A percentile compares a stretch with the other conserved stretches of the same genome.
phyloP scores from a whole-genome alignment of 345 rosid species.

The Camelina sativa region DNA sequence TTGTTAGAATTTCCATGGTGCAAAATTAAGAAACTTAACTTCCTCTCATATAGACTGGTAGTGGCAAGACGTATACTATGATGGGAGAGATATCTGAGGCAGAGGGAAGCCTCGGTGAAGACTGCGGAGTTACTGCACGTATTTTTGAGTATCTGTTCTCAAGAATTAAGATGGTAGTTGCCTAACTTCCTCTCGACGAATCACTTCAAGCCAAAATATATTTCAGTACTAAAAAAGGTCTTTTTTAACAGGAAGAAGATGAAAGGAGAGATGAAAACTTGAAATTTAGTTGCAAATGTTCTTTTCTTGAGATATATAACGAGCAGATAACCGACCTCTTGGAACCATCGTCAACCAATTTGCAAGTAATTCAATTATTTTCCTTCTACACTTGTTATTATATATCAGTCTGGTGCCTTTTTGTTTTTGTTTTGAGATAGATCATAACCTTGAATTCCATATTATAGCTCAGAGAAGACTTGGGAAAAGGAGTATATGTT shows the following conservation, averaged over 20 bases:
- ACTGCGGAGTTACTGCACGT: slow-evolving; percentile 90
- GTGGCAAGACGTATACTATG: slow-evolving; percentile 98
- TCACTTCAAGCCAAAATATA: neutral
- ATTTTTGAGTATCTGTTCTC: slow-evolving; percentile 79
- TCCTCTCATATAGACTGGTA: slow-evolving; percentile 77
- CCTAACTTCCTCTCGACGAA: slow-evolving; percentile 3
- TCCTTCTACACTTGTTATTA: slow-evolving; percentile 27
- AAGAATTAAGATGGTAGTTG: slow-evolving; percentile 69
- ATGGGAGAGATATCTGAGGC: slow-evolving; percentile 76
- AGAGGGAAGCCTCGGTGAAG: slow-evolving; percentile 57
- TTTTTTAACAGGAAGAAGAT: slow-evolving; percentile 73
- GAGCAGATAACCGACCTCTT: slow-evolving; percentile 93
- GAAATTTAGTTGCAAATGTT: slow-evolving; percentile 85
- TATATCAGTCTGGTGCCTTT: neutral
- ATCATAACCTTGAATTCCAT: slow-evolving; percentile 44
- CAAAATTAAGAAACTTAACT: slow-evolving; percentile 19
- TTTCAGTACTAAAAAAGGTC: slow-evolving; percentile 4
- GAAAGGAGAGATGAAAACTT: slow-evolving; percentile 74
- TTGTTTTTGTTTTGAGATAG: slow-evolving; percentile 12
- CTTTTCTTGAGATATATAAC: slow-evolving; percentile 91
- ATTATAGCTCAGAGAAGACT: slow-evolving; percentile 92
- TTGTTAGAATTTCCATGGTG: slow-evolving; percentile 16
- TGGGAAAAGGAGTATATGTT: slow-evolving; percentile 82
- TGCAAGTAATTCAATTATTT: slow-evolving; percentile 63
- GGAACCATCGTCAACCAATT: slow-evolving; percentile 85